Evolutionary conservation across 495 filamentous ascomycete species (phyloP), one percentile per base, ranked within the genome.

Genomic region (Penicillium maclennaniae): DNA sequence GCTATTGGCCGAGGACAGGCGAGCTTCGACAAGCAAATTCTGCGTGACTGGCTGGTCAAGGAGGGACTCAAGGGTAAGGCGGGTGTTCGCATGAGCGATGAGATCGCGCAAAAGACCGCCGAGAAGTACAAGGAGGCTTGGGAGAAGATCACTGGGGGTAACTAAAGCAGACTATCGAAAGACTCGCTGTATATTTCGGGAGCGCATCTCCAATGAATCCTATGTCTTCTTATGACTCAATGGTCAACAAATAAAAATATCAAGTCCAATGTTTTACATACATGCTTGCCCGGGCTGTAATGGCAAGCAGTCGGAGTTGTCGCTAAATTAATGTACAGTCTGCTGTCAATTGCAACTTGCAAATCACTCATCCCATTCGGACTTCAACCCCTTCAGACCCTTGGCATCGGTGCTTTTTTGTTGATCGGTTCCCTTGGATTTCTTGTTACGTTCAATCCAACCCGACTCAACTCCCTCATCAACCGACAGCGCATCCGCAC

Each of bases 11-110:
- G 76, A 34, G 78, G 87, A 19, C 91, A 96, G 75, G 75, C 83
- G 47, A 92, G 87, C 70, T 92, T 86, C 49, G 92, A 97, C 66
- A 97, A 98, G 80, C 93, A 97, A 79, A 87, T 80, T 59, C 58
- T 97, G 62, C 76, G 92, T 19, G 86, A 97, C 70, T 98, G 92
- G 91, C 69, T 98, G 66, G 85, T 82, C 0, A 61, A 59, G 36
- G 73, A 84, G 50, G 87, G 87, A 1, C 62, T 92, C 36, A 86
- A 89, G 71, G 86, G 86, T 5, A 85, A 85, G 68, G 69, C 81
- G 25, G 83, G 83, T 7, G 83, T 91, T 14, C 71, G 71, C 43
- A 83, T 95, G 75, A 84, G 80, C 6, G 76, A 81, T 19, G 82
- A 87, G 38, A 76, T 92, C 51, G 80, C 77, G 26, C 62, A 73